These are phyloP conservation scores for Scalesia atractyloides DNA, from an alignment of 129 eudicot genomes.

Conservation along the genomic window DNA sequence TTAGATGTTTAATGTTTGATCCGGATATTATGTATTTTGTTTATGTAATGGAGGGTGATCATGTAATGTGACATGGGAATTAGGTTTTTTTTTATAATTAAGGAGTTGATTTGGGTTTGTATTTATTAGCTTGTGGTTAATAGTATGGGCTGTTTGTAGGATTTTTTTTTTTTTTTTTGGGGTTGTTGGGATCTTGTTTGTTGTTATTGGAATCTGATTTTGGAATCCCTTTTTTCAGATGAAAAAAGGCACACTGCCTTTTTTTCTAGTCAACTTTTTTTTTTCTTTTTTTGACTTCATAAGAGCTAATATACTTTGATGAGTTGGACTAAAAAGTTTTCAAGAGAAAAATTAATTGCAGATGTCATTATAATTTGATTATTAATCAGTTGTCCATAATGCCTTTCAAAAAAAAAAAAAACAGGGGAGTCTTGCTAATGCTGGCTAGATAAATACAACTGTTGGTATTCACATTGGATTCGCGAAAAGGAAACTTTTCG, in stretches of 20 bases:
- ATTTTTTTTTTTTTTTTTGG: not conserved
- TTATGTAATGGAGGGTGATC: not conserved
- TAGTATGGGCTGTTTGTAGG: not conserved
- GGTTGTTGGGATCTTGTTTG: constrained; percentile 1
- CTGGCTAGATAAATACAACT: not conserved
- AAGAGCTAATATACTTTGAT: constrained; percentile 9
- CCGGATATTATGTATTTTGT: not conserved
- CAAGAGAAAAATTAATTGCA: not conserved
- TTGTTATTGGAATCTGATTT: not conserved
- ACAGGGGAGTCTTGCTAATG: constrained; percentile 1
- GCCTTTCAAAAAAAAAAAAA: not conserved
- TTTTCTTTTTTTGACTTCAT: not conserved
- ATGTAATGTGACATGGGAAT: constrained; percentile 2
- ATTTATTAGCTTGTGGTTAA: not conserved
- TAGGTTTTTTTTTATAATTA: not conserved
- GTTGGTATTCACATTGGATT: no score
- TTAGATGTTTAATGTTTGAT: constrained; percentile 16
- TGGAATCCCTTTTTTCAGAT: not conserved
- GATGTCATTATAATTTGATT: not conserved
- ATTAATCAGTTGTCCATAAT: not conserved
- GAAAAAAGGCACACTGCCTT: constrained; percentile 13
- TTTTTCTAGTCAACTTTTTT: not conserved
- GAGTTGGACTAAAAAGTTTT: not conserved
- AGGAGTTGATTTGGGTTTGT: not conserved
- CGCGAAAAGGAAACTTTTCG: no score